phyloP scores from a whole-genome alignment of 164 flowering plant genomes.

The Houttuynia cordata region DNA sequence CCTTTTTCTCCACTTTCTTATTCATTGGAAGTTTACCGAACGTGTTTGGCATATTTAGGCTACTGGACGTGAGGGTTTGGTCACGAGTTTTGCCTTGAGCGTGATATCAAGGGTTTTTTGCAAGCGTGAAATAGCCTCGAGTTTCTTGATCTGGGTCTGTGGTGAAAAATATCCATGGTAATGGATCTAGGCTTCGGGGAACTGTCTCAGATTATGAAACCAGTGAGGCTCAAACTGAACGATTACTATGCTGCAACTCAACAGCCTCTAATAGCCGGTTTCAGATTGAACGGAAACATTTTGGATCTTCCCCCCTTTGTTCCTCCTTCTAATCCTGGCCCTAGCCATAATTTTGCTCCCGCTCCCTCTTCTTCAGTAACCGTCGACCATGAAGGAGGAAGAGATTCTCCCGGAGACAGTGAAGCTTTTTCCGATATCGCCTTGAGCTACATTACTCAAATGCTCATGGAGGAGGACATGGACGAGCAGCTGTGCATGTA shows the following conservation, averaged over 20 bases:
- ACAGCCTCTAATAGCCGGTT: conserved; percentile 10
- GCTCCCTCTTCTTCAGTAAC: too few relatives aligned
- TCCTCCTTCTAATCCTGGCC: conserved; percentile 9
- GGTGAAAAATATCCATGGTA: conserved; percentile 15
- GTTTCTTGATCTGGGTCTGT: neutral
- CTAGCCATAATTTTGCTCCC: too few relatives aligned
- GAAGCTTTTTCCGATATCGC: conserved; percentile 62
- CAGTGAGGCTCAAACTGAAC: conserved; percentile 12
- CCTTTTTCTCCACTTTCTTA: neutral
- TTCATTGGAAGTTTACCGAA: neutral
- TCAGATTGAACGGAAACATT: conserved; percentile 7
- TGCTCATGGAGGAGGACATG: conserved; percentile 92
- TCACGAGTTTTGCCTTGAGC: too few relatives aligned
- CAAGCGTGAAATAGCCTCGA: neutral
- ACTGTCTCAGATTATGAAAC: conserved; percentile 13
- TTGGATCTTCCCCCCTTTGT: conserved; percentile 9
- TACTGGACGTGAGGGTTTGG: too few relatives aligned
- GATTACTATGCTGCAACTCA: conserved; percentile 5
- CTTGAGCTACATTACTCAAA: conserved; percentile 56
- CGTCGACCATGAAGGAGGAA: conserved; percentile 29
- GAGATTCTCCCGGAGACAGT: conserved; percentile 45
- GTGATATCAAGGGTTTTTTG: neutral
- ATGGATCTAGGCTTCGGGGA: conserved; percentile 31
- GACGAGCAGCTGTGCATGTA: conserved; percentile 67
- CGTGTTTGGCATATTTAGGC: too few relatives aligned